Evolutionary conservation across 2,329 filamentous ascomycete genomes (phyloP).

Genomic region (Nemania abortiva): DNA sequence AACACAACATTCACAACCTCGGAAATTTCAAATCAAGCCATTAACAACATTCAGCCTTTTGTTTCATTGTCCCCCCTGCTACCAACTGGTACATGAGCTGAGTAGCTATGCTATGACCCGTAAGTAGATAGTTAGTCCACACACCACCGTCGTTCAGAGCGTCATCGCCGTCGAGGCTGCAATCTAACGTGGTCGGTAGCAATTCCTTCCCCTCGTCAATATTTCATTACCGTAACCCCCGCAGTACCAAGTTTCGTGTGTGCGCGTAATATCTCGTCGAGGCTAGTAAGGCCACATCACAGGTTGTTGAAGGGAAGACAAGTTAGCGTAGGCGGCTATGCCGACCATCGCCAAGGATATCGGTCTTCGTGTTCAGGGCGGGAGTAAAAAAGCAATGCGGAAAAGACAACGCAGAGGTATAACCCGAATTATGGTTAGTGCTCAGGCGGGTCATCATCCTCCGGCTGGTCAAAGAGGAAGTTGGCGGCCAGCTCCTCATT

Average conservation of each 20-base stretch:
- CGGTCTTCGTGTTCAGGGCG: slow-evolving; percentile 30
- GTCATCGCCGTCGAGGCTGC: slow-evolving; percentile 18
- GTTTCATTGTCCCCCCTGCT: slow-evolving; percentile 25
- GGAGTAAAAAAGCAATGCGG: slow-evolving; percentile 29
- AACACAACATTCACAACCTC: not conserved
- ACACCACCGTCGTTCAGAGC: slow-evolving; percentile 16
- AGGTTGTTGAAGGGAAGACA: slow-evolving; percentile 27
- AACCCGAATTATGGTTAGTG: slow-evolving; percentile 52
- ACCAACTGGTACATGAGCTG: slow-evolving; percentile 20
- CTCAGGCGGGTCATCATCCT: slow-evolving; percentile 75
- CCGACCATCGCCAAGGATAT: slow-evolving; percentile 37
- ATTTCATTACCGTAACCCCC: slow-evolving; percentile 23
- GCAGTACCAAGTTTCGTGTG: slow-evolving; percentile 26
- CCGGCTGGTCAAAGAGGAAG: slow-evolving; percentile 96
- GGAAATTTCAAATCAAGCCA: not conserved
- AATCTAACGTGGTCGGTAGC: slow-evolving; percentile 15
- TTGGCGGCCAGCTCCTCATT: slow-evolving; percentile 99
- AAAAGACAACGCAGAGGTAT: slow-evolving; percentile 26
- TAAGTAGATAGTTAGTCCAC: slow-evolving; percentile 1
- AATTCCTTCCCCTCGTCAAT: slow-evolving; percentile 3
- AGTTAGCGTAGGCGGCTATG: slow-evolving; percentile 21
- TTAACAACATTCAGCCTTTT: slow-evolving; percentile 20
- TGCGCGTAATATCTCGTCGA: slow-evolving; percentile 24
- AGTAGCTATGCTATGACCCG: slow-evolving; percentile 13
- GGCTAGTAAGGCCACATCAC: slow-evolving; percentile 16